Evolutionary conservation across 2,329 filamentous ascomycete species (phyloP).

Genomic region (Cytospora paraplurivora): DNA sequence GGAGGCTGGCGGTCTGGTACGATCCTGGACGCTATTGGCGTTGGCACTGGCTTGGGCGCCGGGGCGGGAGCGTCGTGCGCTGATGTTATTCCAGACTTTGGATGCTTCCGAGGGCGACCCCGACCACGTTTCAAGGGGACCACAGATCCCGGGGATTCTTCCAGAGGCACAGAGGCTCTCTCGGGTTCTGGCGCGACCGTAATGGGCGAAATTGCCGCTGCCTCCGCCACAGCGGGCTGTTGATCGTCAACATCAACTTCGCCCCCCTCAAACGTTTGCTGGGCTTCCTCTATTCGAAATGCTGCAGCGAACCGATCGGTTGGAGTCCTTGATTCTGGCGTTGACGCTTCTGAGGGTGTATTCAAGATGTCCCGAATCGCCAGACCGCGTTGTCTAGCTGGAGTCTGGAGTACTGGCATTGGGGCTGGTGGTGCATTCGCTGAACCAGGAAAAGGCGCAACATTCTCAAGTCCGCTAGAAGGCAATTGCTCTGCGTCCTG

Average conservation of each 20-base stretch:
- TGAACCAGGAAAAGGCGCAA: slow-evolving; percentile 16
- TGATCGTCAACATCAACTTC: neutral
- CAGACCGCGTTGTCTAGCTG: slow-evolving; percentile 19
- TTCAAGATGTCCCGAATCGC: slow-evolving; percentile 27
- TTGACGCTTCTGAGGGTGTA: slow-evolving; percentile 18
- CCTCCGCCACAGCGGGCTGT: neutral
- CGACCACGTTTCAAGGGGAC: slow-evolving; percentile 32
- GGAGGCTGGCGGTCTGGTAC: neutral
- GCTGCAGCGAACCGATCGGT: slow-evolving; percentile 22
- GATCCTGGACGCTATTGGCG: slow-evolving; percentile 1
- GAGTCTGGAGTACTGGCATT: slow-evolving; percentile 29
- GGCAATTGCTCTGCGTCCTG: slow-evolving; percentile 33
- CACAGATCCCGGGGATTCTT: neutral
- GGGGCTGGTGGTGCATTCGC: slow-evolving; percentile 7
- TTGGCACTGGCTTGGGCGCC: slow-evolving; percentile 25
- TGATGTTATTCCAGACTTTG: slow-evolving; percentile 30
- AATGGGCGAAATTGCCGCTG: neutral
- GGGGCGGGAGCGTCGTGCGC: neutral
- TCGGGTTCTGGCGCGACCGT: slow-evolving; percentile 5
- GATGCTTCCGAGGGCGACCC: slow-evolving; percentile 38
- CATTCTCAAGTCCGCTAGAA: slow-evolving; percentile 28
- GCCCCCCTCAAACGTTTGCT: neutral
- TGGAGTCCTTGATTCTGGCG: slow-evolving; percentile 14
- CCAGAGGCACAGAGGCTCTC: slow-evolving; percentile 4
- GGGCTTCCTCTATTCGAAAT: neutral